phyloP scores from a whole-genome alignment of 371 early-diverging fungal genomes.

The Apophysomyces trapeziformis region DNA sequence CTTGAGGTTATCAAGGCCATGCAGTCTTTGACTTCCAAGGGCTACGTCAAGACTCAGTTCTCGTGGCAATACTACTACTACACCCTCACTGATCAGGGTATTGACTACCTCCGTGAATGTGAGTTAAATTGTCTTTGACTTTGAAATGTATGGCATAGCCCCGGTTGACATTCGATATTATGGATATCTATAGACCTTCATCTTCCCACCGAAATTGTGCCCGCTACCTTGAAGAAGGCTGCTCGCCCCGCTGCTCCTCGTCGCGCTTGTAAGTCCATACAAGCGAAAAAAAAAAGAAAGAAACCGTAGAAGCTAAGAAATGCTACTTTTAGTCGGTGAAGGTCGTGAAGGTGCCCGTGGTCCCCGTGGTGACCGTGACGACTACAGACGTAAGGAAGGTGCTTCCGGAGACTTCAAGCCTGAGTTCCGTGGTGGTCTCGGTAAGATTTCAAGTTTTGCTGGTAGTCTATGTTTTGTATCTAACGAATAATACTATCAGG shows the following conservation, averaged over 20 bases:
- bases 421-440: constrained; percentile 90
- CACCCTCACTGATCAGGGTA: constrained; percentile 97
- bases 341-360: constrained; percentile 62
- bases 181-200: constrained; percentile 69
- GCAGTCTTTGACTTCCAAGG: constrained; percentile 96
- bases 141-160: neutral
- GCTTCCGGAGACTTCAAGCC: constrained; percentile 93
- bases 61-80: constrained; percentile 99
- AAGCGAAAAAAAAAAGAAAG: neutral
- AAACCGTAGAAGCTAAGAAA: neutral
- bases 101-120: constrained; percentile 96
- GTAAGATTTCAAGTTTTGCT: constrained; percentile 33
- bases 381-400: constrained; percentile 94
- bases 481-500: constrained; percentile 20
- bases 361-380: constrained; percentile 78
- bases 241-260: constrained; percentile 75
- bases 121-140: constrained; percentile 12
- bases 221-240: constrained; percentile 96
- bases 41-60: constrained; percentile 96
- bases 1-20: constrained; percentile 98
- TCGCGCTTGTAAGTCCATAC: constrained; percentile 59
- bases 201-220: constrained; percentile 96
- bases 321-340: constrained; percentile 38
- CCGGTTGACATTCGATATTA: neutral
- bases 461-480: neutral